phyloP scores from a whole-genome alignment of 2,329 filamentous ascomycete genomes.

The Venturia pyrina region DNA sequence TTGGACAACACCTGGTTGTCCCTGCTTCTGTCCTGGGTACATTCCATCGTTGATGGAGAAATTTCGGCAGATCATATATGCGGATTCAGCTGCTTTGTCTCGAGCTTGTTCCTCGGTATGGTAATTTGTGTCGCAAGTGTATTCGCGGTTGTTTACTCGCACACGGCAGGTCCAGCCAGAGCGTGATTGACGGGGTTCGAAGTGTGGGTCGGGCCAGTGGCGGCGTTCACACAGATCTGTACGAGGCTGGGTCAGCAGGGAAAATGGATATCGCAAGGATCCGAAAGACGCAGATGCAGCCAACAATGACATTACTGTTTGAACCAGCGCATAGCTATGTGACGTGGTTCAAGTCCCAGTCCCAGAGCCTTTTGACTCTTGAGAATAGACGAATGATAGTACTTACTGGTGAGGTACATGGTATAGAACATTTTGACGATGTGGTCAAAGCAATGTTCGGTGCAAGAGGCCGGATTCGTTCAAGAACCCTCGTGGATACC shows the following conservation, averaged over 20 bases:
- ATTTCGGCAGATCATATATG: constrained; percentile 96
- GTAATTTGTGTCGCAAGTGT: constrained; percentile 82
- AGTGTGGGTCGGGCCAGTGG: constrained; percentile 84
- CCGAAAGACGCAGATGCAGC: not conserved
- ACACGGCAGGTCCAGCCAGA: constrained; percentile 82
- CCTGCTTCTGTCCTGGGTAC: constrained; percentile 49
- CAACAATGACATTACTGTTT: not conserved
- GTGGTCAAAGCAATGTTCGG: constrained; percentile 1
- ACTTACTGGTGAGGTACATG: constrained; percentile 34
- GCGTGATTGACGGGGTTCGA: constrained; percentile 67
- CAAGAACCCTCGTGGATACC: constrained; percentile 5
- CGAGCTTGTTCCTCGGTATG: constrained; percentile 73
- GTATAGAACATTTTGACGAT: constrained; percentile 31
- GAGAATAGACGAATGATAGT: not conserved
- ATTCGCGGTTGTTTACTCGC: constrained; percentile 91
- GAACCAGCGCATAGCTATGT: not conserved
- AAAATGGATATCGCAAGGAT: not conserved
- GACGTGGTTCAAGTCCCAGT: not conserved
- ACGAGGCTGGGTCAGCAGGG: not conserved
- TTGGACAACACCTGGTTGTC: constrained; percentile 46
- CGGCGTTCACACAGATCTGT: constrained; percentile 91
- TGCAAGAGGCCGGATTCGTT: constrained; percentile 12
- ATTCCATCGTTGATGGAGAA: constrained; percentile 96
- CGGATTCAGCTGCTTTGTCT: constrained; percentile 89
- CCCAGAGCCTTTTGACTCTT: not conserved